phyloP scores from a whole-genome alignment of 106 monocot species.

The Phalaenopsis aphrodite region DNA sequence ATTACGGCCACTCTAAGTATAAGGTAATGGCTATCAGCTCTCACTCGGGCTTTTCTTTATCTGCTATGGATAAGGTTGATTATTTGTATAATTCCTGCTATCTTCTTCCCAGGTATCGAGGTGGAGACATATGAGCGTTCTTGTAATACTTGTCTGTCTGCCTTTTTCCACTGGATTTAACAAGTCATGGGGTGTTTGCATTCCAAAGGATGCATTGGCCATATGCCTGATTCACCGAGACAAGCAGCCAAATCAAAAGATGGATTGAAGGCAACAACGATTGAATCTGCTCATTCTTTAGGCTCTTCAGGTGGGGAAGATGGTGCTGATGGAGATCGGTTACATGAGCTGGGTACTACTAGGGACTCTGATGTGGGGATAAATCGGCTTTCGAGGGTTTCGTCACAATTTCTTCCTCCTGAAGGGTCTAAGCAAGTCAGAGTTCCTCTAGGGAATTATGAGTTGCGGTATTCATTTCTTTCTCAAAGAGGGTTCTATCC shows the following conservation, averaged over 20 bases:
- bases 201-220: slow-evolving; percentile 56
- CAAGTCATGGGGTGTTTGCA: slow-evolving; percentile 69
- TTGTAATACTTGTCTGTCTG: slow-evolving; percentile 9
- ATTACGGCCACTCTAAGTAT: neutral
- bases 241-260: slow-evolving; percentile 23
- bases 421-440: slow-evolving; percentile 74
- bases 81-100: neutral
- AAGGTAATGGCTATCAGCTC: slow-evolving; percentile 2
- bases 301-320: slow-evolving; percentile 39
- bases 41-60: neutral
- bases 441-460: slow-evolving; percentile 71
- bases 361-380: slow-evolving; percentile 70
- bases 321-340: slow-evolving; percentile 41
- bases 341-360: slow-evolving; percentile 26
- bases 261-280: slow-evolving; percentile 12
- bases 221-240: slow-evolving; percentile 26
- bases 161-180: slow-evolving; percentile 13
- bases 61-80: no score
- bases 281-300: slow-evolving; percentile 14
- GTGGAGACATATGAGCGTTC: slow-evolving; percentile 20
- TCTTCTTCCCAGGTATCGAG: neutral
- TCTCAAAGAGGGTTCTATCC: slow-evolving; percentile 99
- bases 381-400: slow-evolving; percentile 67
- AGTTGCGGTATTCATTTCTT: slow-evolving; percentile 75
- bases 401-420: slow-evolving; percentile 87